A percentile compares a stretch with the other conserved stretches of the same genome.
Conservation (phyloP, 768 basidiomycete species). For the Boletales sp. region DNA sequence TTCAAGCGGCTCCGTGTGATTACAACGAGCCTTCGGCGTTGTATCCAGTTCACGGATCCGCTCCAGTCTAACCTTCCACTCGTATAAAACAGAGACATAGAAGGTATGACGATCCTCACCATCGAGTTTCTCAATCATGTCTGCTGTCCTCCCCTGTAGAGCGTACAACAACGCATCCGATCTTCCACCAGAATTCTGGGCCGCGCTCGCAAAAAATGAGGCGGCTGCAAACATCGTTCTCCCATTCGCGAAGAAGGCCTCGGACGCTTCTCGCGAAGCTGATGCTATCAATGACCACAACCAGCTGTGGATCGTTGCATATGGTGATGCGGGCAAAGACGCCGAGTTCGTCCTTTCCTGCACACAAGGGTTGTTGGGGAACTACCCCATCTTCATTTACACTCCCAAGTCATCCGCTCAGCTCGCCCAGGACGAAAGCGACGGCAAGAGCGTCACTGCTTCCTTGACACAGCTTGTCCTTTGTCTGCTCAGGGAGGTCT, state of each 20-base stretch:
- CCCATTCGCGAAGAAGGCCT: slow-evolving; percentile 35
- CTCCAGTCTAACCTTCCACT: not conserved
- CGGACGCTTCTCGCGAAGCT: slow-evolving; percentile 1
- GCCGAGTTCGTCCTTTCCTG: slow-evolving; percentile 52
- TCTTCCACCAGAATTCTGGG: slow-evolving; percentile 29
- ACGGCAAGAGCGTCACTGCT: slow-evolving; percentile 29
- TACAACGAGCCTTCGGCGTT: not conserved
- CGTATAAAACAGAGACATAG: slow-evolving; percentile 6
- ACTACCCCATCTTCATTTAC: slow-evolving; percentile 67
- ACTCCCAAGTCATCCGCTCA: slow-evolving; percentile 38
- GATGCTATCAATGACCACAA: not conserved
- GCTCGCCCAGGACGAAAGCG: slow-evolving; percentile 25
- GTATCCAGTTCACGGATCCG: not conserved
- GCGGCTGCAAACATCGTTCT: slow-evolving; percentile 38
- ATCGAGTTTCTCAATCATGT: slow-evolving; percentile 19
- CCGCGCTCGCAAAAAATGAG: slow-evolving; percentile 26
- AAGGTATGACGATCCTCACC: slow-evolving; percentile 9
- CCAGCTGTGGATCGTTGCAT: slow-evolving; percentile 33
- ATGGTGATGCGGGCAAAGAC: slow-evolving; percentile 6
- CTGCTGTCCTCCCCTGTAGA: slow-evolving; percentile 2
- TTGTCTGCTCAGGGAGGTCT: slow-evolving; percentile 35
- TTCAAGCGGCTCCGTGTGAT: not conserved
- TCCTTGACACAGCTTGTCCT: slow-evolving; percentile 42
- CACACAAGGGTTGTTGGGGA: slow-evolving; percentile 50
- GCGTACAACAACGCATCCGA: slow-evolving; percentile 8